These are phyloP conservation scores for Colletotrichum acutatum DNA, from an alignment of 2,329 filamentous ascomycete genomes.

Conservation along the genomic window DNA sequence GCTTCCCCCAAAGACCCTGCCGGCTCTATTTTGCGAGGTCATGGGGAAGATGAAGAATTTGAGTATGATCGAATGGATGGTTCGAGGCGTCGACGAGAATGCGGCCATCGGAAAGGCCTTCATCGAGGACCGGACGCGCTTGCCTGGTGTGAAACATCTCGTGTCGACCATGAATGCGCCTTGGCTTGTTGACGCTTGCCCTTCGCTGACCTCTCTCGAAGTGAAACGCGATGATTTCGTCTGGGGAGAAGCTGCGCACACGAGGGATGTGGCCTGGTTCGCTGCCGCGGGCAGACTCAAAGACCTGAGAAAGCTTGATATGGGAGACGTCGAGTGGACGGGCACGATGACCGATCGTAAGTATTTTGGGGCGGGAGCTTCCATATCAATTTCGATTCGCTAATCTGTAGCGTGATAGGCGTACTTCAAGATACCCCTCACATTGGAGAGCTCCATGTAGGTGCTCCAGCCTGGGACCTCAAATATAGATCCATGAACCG, in stretches of 20 bases:
- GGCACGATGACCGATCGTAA: neutral
- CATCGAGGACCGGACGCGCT: neutral
- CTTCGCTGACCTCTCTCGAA: neutral
- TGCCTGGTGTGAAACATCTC: neutral
- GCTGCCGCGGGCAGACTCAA: neutral
- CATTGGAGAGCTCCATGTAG: neutral
- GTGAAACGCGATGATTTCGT: neutral
- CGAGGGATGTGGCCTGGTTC: neutral
- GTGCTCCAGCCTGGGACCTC: neutral
- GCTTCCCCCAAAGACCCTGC: neutral
- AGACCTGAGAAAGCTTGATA: neutral
- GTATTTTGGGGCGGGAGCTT: fast-evolving
- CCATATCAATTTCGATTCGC: too few species aligned
- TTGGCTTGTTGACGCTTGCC: neutral
- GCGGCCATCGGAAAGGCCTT: neutral
- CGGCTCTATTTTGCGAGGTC: neutral
- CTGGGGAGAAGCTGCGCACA: neutral
- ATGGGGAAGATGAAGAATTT: neutral
- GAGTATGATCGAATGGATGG: constrained; percentile 2
- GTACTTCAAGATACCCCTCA: neutral
- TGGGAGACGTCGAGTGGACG: neutral
- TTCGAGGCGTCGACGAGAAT: neutral
- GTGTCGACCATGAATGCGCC: neutral
- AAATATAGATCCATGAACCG: too few species aligned
- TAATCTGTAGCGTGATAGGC: too few species aligned